A percentile compares a stretch with the other conserved stretches of the same genome.
Evolutionary conservation across 495 filamentous ascomycete species (phyloP).

Genomic region (Aspergillus indologenus): DNA sequence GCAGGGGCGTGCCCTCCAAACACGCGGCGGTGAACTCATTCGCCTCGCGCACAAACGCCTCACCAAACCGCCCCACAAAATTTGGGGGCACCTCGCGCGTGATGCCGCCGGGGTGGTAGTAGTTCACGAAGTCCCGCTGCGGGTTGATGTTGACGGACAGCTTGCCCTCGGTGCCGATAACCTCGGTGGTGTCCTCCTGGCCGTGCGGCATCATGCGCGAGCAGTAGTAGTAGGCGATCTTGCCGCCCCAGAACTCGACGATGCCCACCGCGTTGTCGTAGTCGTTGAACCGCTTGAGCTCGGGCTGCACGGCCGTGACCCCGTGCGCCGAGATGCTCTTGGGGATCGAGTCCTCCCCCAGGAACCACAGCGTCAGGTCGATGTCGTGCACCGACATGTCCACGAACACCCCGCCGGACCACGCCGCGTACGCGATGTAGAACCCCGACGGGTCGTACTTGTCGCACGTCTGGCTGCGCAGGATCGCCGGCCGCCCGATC

Average conservation of each 20-base stretch:
- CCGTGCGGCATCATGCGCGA: constrained; percentile 60
- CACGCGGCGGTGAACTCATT: constrained; percentile 54
- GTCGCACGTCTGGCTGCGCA: constrained; percentile 57
- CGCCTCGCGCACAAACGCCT: constrained; percentile 36
- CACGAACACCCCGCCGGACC: constrained; percentile 57
- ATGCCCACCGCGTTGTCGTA: constrained; percentile 59
- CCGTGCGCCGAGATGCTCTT: constrained; percentile 50
- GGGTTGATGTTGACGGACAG: constrained; percentile 54
- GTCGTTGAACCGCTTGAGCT: constrained; percentile 52
- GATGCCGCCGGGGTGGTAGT: constrained; percentile 45
- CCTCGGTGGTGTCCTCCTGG: constrained; percentile 60
- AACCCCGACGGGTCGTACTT: constrained; percentile 51
- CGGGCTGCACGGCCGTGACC: constrained; percentile 56
- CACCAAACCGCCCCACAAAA: constrained; percentile 25
- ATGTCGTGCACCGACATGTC: constrained; percentile 57
- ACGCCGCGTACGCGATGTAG: constrained; percentile 54
- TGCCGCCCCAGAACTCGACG: constrained; percentile 58
- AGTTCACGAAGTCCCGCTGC: constrained; percentile 46
- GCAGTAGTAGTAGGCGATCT: constrained; percentile 58
- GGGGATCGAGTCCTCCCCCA: constrained; percentile 40
- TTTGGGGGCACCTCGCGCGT: constrained; percentile 49
- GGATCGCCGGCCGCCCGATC: constrained; percentile 49
- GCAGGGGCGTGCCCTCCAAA: constrained; percentile 49
- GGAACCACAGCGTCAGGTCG: constrained; percentile 55
- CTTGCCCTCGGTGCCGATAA: constrained; percentile 61